phyloP scores from a whole-genome alignment of 176 grass and related monocot genomes.

The Oryza meyeriana region DNA sequence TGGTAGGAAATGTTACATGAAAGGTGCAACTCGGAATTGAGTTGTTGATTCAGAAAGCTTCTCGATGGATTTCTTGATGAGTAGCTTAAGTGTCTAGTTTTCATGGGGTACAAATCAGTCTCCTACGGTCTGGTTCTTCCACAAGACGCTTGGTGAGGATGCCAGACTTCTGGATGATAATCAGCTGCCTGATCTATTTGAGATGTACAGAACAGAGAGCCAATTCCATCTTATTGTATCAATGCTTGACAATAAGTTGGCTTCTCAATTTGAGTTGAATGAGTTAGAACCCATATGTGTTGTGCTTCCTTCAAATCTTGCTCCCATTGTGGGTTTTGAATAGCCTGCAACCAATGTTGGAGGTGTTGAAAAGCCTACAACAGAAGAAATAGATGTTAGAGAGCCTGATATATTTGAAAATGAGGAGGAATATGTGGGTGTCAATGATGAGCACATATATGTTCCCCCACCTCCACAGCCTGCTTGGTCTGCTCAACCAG shows the following conservation, averaged over 20 bases:
- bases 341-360: background rate
- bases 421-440: background rate
- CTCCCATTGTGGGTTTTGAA: background rate
- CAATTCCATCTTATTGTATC: background rate
- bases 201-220: background rate
- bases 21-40: background rate
- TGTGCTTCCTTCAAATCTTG: accelerated
- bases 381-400: background rate
- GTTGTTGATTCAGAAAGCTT: background rate
- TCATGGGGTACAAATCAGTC: background rate
- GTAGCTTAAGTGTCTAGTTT: background rate
- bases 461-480: too few relatives aligned
- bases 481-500: accelerated
- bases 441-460: too few relatives aligned
- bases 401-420: background rate
- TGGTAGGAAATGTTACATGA: background rate
- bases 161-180: too few relatives aligned
- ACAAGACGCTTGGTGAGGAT: background rate
- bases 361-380: background rate
- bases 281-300: background rate
- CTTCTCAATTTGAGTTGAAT: too few relatives aligned
- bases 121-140: background rate
- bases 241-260: accelerated
- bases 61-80: background rate
- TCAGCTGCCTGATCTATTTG: background rate